phyloP scores from a whole-genome alignment of 345 rosid genomes.

The Aquilaria yunnanensis region DNA sequence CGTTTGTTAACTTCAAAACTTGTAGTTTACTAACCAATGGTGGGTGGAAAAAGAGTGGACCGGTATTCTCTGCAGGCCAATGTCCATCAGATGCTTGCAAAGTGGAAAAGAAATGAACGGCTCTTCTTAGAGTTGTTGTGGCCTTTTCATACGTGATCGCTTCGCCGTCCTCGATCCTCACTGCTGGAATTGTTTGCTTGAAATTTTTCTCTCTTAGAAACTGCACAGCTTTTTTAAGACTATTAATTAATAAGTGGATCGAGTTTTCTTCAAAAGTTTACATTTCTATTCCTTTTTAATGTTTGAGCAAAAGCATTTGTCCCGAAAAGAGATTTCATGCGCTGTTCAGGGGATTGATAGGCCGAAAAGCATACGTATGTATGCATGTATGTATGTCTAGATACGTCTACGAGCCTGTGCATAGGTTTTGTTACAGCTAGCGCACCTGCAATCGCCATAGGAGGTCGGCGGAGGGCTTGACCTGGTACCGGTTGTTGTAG shows the following conservation, averaged over 20 bases:
- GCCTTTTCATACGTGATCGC: conserved; percentile 38
- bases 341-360: no score
- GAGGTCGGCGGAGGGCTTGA: conserved; percentile 44
- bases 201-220: conserved; percentile 50
- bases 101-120: conserved; percentile 44
- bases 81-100: conserved; percentile 60
- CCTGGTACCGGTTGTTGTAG: conserved; percentile 28
- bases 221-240: conserved; percentile 17
- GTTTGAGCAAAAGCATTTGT: no score
- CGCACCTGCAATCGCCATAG: conserved; percentile 49
- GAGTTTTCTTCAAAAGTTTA: no score
- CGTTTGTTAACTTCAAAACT: not conserved
- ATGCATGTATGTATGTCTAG: no score
- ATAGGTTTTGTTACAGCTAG: no score
- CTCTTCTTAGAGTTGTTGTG: conserved; percentile 35
- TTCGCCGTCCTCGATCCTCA: conserved; percentile 39
- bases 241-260: no score
- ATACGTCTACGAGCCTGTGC: no score
- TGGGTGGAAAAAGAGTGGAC: conserved; percentile 57
- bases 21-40: conserved; percentile 35
- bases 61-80: conserved; percentile 66
- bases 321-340: no score
- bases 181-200: conserved; percentile 35
- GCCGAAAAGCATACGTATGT: no score
- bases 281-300: no score